Evolutionary conservation across 805 yeast species (phyloP).

Genomic region (Priceomyces melissophilus): DNA sequence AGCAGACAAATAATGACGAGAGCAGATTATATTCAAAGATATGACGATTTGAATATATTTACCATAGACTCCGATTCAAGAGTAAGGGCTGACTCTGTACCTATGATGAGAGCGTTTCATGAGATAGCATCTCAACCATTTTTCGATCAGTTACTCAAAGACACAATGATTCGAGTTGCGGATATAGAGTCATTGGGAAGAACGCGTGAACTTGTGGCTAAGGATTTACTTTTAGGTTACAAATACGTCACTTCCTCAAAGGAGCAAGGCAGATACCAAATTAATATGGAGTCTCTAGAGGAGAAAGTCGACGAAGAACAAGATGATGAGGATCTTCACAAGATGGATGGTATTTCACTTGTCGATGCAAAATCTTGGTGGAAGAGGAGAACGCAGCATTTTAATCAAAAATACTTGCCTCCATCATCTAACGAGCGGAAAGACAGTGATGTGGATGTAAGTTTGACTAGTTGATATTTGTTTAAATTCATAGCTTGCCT

Average conservation of each 20-base stretch:
- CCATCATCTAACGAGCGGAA: constrained; percentile 4
- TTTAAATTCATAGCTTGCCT: too few species aligned
- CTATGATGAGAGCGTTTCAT: constrained; percentile 87
- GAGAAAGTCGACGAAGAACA: constrained; percentile 22
- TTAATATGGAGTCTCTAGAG: constrained; percentile 13
- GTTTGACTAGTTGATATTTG: too few species aligned
- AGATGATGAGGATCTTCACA: constrained; percentile 29
- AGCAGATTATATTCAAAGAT: constrained; percentile 70
- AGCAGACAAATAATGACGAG: constrained; percentile 84
- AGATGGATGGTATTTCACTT: constrained; percentile 1
- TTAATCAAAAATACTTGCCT: constrained; percentile 22
- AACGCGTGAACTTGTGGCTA: constrained; percentile 70
- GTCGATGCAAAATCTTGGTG: constrained; percentile 45
- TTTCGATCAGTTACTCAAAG: constrained; percentile 61
- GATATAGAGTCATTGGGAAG: constrained; percentile 77
- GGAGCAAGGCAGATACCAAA: constrained; percentile 9
- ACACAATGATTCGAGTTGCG: constrained; percentile 63
- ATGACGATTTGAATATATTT: constrained; percentile 74
- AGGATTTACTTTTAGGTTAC: constrained; percentile 60
- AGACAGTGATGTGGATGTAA: constrained; percentile 10
- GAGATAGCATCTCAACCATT: constrained; percentile 72
- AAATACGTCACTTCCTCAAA: constrained; percentile 29
- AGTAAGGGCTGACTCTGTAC: constrained; percentile 78
- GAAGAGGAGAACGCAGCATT: constrained; percentile 42
- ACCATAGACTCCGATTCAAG: constrained; percentile 70